phyloP scores from a whole-genome alignment of 768 basidiomycete genomes.

The Serendipita vermifera region DNA sequence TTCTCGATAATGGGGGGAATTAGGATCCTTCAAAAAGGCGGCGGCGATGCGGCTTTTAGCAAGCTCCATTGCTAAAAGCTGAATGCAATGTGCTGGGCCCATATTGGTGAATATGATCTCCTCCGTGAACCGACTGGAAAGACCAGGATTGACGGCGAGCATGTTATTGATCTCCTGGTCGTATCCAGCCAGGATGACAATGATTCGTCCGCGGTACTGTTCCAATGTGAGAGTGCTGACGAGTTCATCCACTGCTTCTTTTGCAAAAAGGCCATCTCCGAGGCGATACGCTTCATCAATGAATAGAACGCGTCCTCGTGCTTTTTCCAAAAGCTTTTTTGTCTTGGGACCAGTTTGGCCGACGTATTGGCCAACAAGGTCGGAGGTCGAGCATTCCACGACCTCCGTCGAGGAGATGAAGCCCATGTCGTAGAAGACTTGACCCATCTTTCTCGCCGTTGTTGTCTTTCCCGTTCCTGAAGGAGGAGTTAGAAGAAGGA shows the following conservation, averaged over 20 bases:
- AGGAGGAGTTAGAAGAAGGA: background rate
- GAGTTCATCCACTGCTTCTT: conserved; percentile 61
- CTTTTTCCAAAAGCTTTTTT: conserved; percentile 44
- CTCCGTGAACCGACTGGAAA: conserved; percentile 57
- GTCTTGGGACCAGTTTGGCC: conserved; percentile 64
- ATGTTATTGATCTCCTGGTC: conserved; percentile 53
- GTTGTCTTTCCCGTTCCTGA: conserved; percentile 55
- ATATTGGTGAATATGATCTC: conserved; percentile 44
- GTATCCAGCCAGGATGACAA: conserved; percentile 60
- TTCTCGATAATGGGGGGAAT: conserved; percentile 22
- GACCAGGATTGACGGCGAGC: conserved; percentile 44
- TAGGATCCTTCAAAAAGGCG: conserved; percentile 25
- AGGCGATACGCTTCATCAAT: conserved; percentile 62
- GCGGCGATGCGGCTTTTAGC: conserved; percentile 31
- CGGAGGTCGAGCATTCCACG: conserved; percentile 54
- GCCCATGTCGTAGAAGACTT: conserved; percentile 53
- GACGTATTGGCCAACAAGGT: conserved; percentile 55
- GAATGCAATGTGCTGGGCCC: conserved; percentile 34
- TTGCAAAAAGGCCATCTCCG: conserved; percentile 44
- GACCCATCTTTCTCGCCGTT: conserved; percentile 45
- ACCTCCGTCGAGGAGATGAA: conserved; percentile 40
- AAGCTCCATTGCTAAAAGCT: conserved; percentile 37
- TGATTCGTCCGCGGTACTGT: conserved; percentile 41
- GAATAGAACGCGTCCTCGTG: conserved; percentile 54
- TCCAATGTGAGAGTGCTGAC: conserved; percentile 50